These are phyloP conservation scores for Chlorophyllum brunneum DNA, from an alignment of 768 basidiomycete species.

Conservation along the genomic window DNA sequence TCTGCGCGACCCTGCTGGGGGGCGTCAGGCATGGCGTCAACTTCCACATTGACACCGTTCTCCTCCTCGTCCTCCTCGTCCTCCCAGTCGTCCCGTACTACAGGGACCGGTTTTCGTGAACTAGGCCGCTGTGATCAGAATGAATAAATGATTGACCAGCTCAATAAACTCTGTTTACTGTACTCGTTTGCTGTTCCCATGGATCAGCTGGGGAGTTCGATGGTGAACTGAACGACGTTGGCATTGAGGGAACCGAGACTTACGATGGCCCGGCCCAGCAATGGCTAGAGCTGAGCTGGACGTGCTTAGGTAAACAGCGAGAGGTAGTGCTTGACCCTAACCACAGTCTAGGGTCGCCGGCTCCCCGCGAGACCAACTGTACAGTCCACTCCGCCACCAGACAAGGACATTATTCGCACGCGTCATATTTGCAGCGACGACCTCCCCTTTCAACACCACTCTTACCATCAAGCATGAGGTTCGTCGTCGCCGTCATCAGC, in stretches of 20 bases:
- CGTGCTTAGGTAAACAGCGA: constrained; percentile 2
- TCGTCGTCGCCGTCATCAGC: constrained; percentile 5
- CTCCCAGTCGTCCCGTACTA: constrained; percentile 55
- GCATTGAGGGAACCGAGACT: constrained; percentile 1
- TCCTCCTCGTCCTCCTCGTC: constrained; percentile 47
- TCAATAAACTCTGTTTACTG: constrained; percentile 4
- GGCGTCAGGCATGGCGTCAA: background rate
- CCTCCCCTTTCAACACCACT: constrained; percentile 22
- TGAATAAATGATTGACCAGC: background rate
- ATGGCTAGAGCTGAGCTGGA: background rate
- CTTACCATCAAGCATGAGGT: constrained; percentile 24
- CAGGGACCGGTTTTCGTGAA: constrained; percentile 13
- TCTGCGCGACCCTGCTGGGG: background rate
- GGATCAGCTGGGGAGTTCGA: constrained; percentile 2
- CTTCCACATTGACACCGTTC: constrained; percentile 24
- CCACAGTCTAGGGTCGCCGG: too few relatives aligned
- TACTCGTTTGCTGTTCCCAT: constrained; percentile 4
- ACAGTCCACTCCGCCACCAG: constrained; percentile 12
- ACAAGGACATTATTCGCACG: constrained; percentile 2
- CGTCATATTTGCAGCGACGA: background rate
- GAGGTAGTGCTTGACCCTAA: background rate
- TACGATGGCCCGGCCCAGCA: background rate
- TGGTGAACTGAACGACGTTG: constrained; percentile 8
- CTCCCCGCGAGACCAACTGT: constrained; percentile 10
- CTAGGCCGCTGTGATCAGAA: background rate